Base-by-base conservation (phyloP, 306 rosid species). In the Dryas alaskensis region DNA sequence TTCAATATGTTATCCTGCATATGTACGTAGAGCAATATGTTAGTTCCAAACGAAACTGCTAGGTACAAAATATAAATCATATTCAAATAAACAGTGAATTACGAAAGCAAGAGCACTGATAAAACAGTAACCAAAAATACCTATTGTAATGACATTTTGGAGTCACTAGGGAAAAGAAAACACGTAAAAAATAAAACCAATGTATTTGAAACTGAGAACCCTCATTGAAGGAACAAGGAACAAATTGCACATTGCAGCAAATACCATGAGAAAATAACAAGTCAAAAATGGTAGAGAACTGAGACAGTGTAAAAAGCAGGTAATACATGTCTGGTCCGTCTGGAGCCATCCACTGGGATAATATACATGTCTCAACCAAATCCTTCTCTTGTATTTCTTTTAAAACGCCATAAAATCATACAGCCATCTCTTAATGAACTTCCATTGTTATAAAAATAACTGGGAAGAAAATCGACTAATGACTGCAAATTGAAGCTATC, bases 1-100 rank as follows among this genome's bases (percentile, higher is more conserved):
- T 88, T 92, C 89, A 84, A 51, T 50, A 94, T 82, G 87, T 95
- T 90, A 73, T 81, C 84, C 99, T 95, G 92, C 84, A 90, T 79
- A 69, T 13, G 40, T 64, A 64, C 16, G 66, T 50, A 13, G 64
- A 72, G 8, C 12, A 79, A 80, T 54, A 51, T 14, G 31, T 72
- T 61, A 81, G 75, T 59, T 73, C 49, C 65, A 54, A 60, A 7
- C 11, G 42, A 22, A 72, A 27, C 31, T 42, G 44, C 63, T 67
- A 17, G 2, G 13, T 8, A 47, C 4, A 73, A 10, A 53, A 73
- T 25, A 70, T 60, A 25, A 4, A 59, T 61, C 48, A 3, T 11
- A 45, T 22, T 13, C 55, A 57, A 5, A 71, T 44, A 19, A 9
- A 4, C 61, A 12, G 16, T 40, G 64, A 70, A 10, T 70, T 22